A percentile compares a stretch with the other conserved stretches of the same genome.
Conservation (phyloP, 352 stramenopile species). For the Pythium phragmitis region DNA sequence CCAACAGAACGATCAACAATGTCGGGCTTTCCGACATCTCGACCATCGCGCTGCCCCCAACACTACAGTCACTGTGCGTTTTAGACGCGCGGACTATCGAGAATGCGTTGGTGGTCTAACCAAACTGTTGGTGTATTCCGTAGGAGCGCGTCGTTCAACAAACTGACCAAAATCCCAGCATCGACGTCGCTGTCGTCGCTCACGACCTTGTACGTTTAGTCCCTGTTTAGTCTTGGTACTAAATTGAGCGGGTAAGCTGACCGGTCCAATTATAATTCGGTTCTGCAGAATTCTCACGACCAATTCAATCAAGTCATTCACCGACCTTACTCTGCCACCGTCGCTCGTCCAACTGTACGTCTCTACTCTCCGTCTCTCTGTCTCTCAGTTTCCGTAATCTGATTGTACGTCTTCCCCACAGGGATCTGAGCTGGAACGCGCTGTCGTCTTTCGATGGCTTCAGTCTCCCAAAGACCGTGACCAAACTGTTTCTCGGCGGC, state of each 20-base stretch:
- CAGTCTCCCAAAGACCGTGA: constrained; percentile 44
- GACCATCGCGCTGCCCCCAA: constrained; percentile 18
- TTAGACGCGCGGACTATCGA: background rate
- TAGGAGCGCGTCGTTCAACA: constrained; percentile 23
- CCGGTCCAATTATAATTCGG: background rate
- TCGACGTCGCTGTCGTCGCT: constrained; percentile 7
- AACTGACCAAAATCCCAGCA: constrained; percentile 16
- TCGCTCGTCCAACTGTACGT: constrained; percentile 19
- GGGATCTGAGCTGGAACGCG: constrained; percentile 65
- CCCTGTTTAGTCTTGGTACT: background rate
- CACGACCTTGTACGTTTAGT: constrained; percentile 16
- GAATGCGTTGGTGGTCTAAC: constrained; percentile 1
- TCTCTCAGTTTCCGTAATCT: background rate
- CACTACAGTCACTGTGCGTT: constrained; percentile 23
- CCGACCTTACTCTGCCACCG: constrained; percentile 18
- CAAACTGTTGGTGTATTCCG: background rate
- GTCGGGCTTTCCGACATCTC: constrained; percentile 17
- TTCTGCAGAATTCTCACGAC: constrained; percentile 11
- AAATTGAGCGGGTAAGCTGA: too few relatives aligned
- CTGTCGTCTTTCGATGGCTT: constrained; percentile 63
- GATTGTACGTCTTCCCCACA: background rate
- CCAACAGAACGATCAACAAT: constrained; percentile 21
- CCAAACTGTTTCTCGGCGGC: constrained; percentile 57
- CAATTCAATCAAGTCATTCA: constrained; percentile 28
- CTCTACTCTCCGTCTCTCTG: background rate